phyloP scores from a whole-genome alignment of 1,284 basidiomycete genomes.

The Abortiporus biennis region DNA sequence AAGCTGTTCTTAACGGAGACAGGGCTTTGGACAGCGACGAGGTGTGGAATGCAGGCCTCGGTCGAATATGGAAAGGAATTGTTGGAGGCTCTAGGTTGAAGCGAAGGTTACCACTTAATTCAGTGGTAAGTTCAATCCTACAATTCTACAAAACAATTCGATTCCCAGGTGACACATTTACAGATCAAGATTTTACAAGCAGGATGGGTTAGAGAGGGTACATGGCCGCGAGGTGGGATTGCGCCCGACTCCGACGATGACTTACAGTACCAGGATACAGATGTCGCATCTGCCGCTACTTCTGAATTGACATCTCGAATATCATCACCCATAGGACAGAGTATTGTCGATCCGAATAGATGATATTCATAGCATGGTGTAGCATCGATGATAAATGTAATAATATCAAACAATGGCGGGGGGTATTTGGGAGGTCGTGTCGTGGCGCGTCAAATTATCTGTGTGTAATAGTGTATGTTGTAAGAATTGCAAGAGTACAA shows the following conservation, averaged over 20 bases:
- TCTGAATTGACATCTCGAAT: neutral
- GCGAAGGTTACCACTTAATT: constrained; percentile 47
- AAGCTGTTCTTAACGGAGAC: constrained; percentile 35
- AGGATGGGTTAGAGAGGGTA: constrained; percentile 68
- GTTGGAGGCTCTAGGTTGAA: constrained; percentile 50
- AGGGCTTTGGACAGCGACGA: constrained; percentile 36
- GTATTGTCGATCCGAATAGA: neutral
- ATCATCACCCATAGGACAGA: neutral
- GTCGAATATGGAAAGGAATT: constrained; percentile 59
- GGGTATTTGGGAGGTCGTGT: too few species aligned
- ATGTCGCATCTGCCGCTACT: neutral
- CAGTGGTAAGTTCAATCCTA: constrained; percentile 46
- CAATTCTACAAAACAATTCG: neutral
- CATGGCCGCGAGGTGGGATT: constrained; percentile 58
- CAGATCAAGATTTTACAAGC: constrained; percentile 68
- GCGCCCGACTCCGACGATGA: constrained; percentile 56
- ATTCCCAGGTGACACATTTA: neutral
- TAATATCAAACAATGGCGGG: neutral
- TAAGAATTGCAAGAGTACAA: neutral
- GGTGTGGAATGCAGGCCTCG: constrained; percentile 51
- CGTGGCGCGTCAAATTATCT: neutral
- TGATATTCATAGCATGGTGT: too few species aligned
- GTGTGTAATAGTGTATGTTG: neutral
- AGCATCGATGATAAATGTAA: neutral
- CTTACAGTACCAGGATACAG: constrained; percentile 1